Evolutionary conservation across 2,329 filamentous ascomycete genomes (phyloP).

Genomic region (Neonectria punicea): DNA sequence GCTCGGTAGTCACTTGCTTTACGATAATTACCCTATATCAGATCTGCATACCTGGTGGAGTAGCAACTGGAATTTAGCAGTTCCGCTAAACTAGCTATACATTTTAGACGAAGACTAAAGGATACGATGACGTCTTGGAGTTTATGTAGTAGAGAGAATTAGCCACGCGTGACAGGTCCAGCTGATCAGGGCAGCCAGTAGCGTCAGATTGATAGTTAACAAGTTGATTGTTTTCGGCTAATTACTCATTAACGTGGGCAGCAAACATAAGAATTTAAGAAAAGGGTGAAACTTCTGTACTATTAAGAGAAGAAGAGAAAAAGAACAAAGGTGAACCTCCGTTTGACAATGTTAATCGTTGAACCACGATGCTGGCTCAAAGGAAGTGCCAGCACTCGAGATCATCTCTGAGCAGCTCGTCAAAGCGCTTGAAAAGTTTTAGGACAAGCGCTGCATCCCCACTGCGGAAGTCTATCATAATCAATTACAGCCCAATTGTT

Average conservation of each 20-base stretch:
- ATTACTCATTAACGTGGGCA: neutral
- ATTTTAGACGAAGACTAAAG: neutral
- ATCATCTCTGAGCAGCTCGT: neutral
- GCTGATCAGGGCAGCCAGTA: neutral
- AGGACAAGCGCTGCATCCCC: too few species aligned
- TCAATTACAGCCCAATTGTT: neutral
- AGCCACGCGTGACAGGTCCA: neutral
- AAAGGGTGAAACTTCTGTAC: neutral
- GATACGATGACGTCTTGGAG: neutral
- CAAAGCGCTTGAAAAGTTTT: neutral
- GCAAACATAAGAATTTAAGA: neutral
- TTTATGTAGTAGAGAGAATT: neutral
- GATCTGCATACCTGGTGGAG: neutral
- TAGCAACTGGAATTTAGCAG: neutral
- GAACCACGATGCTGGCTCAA: neutral
- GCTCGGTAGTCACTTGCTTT: neutral
- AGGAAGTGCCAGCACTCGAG: neutral
- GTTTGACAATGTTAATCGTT: neutral
- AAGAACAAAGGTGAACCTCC: neutral
- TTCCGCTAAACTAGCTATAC: too few species aligned
- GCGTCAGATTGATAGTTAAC: neutral
- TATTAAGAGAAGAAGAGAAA: neutral
- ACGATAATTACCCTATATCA: neutral
- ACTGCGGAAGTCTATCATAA: neutral
- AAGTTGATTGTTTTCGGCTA: neutral